Evolutionary conservation across 306 rosid genomes (phyloP), one percentile per base, ranked within the genome.

Genomic region (Sphenostylis stenocarpa): DNA sequence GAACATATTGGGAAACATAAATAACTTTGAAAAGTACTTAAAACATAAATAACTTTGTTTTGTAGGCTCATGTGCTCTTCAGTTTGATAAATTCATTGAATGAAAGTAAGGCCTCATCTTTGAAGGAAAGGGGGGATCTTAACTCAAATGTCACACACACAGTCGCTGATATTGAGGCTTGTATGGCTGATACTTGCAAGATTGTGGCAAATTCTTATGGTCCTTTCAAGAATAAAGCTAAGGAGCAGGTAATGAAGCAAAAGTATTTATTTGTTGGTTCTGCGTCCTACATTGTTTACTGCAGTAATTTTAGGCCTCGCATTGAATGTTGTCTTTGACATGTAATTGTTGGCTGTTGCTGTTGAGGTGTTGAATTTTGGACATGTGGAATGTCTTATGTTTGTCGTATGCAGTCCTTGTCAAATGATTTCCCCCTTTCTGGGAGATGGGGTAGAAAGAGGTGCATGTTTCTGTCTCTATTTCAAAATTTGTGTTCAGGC

Each of bases 1-100:
- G 48, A 55, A 31, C 34, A 61, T 23, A 63, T 65, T 19, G 5
- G 67, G 64, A 48, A 41, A n/a, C 77, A 71, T 80, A 66, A 47
- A 21, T n/a, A n/a, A n/a, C n/a, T 74, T 33, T 62, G 60, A 12
- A 36, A 41, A 65, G 52, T 39, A 53, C 63, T 70, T 74, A n/a
- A 58, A 65, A 81, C 72, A 48, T 63, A 43, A 52, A 36, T 78
- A 43, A 73, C 77, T 21, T 63, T 88, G 28, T 74, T 53, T 78
- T 78, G 44, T 92, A 95, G 99, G 99, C 99, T 45, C 91, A 92
- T 56, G 94, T 92, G 85, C 99, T 95, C 57, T 80, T 89, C 84
- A 88, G 89, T 91, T 89, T 85, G 73, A 26, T 92, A 64, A 90
- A 78, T 69, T 88, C 90, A 55, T 84, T 88, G 4, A 80, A 48